Evolutionary conservation across 495 filamentous ascomycete genomes (phyloP).

Genomic region (Neurospora sp.): DNA sequence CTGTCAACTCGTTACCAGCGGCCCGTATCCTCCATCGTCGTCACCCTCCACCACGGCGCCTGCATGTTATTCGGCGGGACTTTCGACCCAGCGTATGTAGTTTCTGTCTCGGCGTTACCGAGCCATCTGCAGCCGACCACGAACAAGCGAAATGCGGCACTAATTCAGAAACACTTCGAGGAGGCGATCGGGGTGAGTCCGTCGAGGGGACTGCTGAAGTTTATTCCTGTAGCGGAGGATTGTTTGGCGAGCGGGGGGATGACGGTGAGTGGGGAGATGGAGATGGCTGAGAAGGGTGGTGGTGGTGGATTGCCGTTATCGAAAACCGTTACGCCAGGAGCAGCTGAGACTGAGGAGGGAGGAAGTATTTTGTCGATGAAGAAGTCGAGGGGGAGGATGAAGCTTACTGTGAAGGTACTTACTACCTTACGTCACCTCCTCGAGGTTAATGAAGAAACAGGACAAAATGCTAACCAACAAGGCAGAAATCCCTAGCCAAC

Average conservation of each 20-base stretch:
- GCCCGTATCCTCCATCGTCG: slow-evolving; percentile 58
- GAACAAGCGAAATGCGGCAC: slow-evolving; percentile 72
- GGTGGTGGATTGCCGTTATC: neutral
- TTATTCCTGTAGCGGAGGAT: slow-evolving; percentile 57
- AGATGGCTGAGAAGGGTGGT: slow-evolving; percentile 35
- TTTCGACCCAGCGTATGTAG: slow-evolving; percentile 68
- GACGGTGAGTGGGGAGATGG: slow-evolving; percentile 59
- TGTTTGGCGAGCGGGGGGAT: slow-evolving; percentile 59
- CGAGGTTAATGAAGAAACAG: neutral
- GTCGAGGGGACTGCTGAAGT: slow-evolving; percentile 59
- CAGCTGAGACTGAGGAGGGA: neutral
- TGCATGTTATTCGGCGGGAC: slow-evolving; percentile 64
- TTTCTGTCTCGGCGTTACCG: slow-evolving; percentile 67
- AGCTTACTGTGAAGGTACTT: slow-evolving; percentile 23
- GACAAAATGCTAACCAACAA: neutral
- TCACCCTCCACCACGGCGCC: slow-evolving; percentile 64
- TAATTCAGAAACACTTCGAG: slow-evolving; percentile 61
- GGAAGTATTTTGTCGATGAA: neutral
- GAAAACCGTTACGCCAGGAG: neutral
- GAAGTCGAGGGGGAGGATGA: slow-evolving; percentile 16
- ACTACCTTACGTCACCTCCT: neutral
- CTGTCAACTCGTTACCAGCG: slow-evolving; percentile 65
- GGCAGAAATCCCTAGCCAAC: slow-evolving; percentile 13
- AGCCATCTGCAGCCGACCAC: slow-evolving; percentile 59
- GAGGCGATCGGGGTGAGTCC: slow-evolving; percentile 54